Conservation (phyloP, 2,329 filamentous ascomycete genomes). For the Aureobasidium sp. region DNA sequence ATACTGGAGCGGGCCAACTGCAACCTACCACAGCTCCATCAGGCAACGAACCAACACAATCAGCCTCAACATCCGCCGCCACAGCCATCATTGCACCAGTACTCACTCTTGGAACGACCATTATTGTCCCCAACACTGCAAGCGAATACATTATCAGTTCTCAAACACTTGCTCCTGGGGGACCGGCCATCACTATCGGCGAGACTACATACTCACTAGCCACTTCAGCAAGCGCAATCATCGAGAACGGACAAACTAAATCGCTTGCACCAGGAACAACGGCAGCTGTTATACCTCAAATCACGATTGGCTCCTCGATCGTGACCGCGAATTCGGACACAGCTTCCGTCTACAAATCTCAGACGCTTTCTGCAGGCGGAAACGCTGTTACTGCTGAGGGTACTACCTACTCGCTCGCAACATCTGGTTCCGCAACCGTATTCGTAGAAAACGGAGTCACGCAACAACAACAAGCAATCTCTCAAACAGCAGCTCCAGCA, state of each 20-base stretch:
- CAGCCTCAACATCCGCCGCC: not conserved
- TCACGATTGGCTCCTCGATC: not conserved
- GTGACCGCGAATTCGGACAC: not conserved
- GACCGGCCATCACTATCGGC: conserved; percentile 13
- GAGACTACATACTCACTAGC: not conserved
- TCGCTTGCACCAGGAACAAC: not conserved
- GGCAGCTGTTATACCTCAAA: not conserved
- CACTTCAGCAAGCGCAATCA: not conserved
- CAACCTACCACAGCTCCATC: not conserved
- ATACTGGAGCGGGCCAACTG: not conserved
- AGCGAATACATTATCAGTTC: conserved; percentile 14
- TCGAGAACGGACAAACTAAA: not conserved
- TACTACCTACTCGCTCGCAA: not conserved
- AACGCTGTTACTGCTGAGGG: conserved; percentile 8
- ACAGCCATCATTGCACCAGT: not conserved
- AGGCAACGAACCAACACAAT: not conserved
- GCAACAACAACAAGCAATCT: not conserved
- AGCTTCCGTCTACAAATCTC: conserved; percentile 1
- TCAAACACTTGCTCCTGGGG: conserved; percentile 17
- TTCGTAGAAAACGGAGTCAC: not conserved
- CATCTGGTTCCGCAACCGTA: not conserved
- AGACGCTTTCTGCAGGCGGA: conserved; percentile 17
- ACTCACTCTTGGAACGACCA: not conserved
- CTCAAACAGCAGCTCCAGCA: not conserved
- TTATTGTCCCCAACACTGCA: not conserved